phyloP scores from a whole-genome alignment of 306 rosid species.

The Sophora flavescens region DNA sequence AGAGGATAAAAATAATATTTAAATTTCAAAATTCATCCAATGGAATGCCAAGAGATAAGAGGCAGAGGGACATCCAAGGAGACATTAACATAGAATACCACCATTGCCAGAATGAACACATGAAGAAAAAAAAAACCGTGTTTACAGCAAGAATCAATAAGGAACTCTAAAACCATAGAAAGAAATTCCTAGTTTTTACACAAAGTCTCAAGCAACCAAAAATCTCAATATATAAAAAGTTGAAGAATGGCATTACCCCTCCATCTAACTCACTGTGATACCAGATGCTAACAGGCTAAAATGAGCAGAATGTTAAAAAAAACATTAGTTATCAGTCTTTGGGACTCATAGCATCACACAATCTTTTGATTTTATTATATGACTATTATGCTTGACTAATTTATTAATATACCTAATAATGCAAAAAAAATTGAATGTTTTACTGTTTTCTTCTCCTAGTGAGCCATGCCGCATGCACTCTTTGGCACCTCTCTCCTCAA shows the following conservation, averaged over 20 bases:
- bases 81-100: not conserved
- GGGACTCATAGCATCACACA: not conserved
- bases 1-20: not conserved
- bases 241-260: too few relatives aligned
- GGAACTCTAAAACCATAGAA: slow-evolving; percentile 15
- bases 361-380: not conserved
- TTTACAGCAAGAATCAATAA: not conserved
- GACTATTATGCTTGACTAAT: not conserved
- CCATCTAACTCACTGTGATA: too few relatives aligned
- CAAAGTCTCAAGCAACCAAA: not conserved
- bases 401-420: not conserved
- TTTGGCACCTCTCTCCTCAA: not conserved
- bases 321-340: not conserved
- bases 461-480: too few relatives aligned
- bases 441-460: not conserved
- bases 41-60: not conserved
- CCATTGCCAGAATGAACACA: slow-evolving; percentile 4
- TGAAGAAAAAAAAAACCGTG: not conserved
- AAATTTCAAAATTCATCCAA: not conserved
- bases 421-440: not conserved
- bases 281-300: too few relatives aligned
- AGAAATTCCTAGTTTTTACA: slow-evolving; percentile 2
- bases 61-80: not conserved
- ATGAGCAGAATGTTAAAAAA: too few relatives aligned
- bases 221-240: not conserved